phyloP scores from a whole-genome alignment of 331 rosid genomes.

The Quercus phellos region DNA sequence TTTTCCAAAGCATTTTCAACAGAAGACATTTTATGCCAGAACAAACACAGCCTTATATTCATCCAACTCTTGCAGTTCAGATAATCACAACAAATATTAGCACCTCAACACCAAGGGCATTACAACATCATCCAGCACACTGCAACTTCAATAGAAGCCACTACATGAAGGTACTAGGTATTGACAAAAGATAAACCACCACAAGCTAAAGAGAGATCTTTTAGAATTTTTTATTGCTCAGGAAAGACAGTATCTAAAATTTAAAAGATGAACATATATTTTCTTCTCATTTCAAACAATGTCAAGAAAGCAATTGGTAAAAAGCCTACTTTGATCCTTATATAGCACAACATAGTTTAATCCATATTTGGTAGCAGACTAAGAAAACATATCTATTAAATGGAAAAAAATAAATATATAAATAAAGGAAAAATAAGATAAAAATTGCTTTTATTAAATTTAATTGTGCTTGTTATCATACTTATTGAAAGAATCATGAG shows the following conservation, averaged over 20 bases:
- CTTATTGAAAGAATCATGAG: neutral
- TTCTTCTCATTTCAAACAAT: neutral
- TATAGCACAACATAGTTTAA: neutral
- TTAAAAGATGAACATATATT: neutral
- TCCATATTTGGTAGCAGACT: neutral
- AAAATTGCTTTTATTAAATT: neutral
- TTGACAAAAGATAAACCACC: neutral
- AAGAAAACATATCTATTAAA: neutral
- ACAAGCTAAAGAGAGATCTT: neutral
- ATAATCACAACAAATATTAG: too few relatives aligned
- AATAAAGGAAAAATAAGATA: too few relatives aligned
- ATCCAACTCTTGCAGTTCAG: too few relatives aligned
- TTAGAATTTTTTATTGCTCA: neutral
- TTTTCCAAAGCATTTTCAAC: too few relatives aligned
- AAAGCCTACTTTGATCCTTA: neutral
- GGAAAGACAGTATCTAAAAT: neutral
- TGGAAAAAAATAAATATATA: neutral
- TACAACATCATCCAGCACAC: too few relatives aligned
- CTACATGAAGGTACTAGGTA: too few relatives aligned
- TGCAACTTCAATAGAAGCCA: too few relatives aligned
- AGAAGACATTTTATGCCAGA: too few relatives aligned
- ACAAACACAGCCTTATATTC: too few relatives aligned
- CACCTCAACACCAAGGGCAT: too few relatives aligned
- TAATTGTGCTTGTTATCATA: neutral
- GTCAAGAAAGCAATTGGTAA: neutral